phyloP scores from a whole-genome alignment of 345 rosid genomes.

The Syzygium grande region DNA sequence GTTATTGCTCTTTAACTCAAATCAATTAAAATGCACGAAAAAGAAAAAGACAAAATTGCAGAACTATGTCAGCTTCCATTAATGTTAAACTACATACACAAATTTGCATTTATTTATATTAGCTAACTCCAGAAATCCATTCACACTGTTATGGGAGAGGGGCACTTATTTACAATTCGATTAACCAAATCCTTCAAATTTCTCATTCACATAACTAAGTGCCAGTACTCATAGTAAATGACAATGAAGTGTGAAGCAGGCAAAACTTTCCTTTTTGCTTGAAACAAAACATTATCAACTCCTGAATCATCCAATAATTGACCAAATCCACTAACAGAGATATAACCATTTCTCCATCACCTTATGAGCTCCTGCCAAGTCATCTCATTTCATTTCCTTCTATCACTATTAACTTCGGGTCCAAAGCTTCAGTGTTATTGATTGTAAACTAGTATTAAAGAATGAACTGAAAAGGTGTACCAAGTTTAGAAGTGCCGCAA shows the following conservation, averaged over 20 bases:
- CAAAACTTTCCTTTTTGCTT: background rate
- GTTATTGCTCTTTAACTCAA: background rate
- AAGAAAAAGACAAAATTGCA: background rate
- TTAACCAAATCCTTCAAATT: background rate
- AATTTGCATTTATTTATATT: background rate
- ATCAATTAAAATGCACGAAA: background rate
- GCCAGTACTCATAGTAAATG: background rate
- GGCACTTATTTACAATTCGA: background rate
- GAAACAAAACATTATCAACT: background rate
- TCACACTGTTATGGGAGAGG: background rate
- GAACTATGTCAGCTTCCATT: background rate
- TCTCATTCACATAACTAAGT: background rate
- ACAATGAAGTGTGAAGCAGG: background rate
- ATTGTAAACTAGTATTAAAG: background rate
- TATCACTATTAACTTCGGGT: background rate
- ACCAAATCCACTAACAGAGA: background rate
- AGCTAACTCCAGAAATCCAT: background rate
- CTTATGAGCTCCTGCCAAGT: background rate
- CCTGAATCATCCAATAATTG: background rate
- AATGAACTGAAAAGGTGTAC: slow-evolving; percentile 22
- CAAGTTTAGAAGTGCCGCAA: slow-evolving; percentile 90
- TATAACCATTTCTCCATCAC: background rate
- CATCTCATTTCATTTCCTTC: background rate
- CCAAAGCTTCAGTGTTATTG: background rate
- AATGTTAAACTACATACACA: background rate